Conservation (phyloP, 306 rosid genomes). For the Rosa lucieae region DNA sequence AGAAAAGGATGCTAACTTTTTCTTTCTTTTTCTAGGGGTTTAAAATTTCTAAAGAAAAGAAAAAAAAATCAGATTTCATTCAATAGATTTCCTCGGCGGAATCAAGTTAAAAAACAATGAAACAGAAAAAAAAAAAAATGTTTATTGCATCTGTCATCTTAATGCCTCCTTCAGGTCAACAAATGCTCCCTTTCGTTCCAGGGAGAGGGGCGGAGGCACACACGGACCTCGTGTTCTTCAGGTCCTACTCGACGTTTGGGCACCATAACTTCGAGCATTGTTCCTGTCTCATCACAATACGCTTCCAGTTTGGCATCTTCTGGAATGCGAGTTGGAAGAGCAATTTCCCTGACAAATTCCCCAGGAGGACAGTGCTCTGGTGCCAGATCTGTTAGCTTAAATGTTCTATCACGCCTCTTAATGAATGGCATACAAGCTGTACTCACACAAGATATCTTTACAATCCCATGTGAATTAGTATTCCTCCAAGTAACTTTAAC, state of each 20-base stretch:
- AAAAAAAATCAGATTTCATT: constrained; percentile 24
- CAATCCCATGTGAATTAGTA: constrained; percentile 49
- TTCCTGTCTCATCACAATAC: constrained; percentile 57
- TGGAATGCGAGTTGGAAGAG: constrained; percentile 60
- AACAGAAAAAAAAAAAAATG: constrained; percentile 19
- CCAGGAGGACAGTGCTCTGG: constrained; percentile 70
- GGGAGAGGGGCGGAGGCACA: constrained; percentile 55
- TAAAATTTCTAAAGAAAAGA: constrained; percentile 2
- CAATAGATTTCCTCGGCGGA: constrained; percentile 22
- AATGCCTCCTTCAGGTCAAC: constrained; percentile 44
- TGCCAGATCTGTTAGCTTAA: constrained; percentile 57
- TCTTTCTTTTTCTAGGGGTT: constrained; percentile 11
- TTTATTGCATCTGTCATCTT: constrained; percentile 20
- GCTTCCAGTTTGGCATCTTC: constrained; percentile 68
- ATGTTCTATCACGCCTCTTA: constrained; percentile 56
- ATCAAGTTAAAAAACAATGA: constrained; percentile 29
- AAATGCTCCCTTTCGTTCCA: constrained; percentile 52
- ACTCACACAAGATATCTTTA: constrained; percentile 60
- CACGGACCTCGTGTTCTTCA: constrained; percentile 65
- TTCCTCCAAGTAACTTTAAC: constrained; percentile 70
- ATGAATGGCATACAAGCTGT: constrained; percentile 51
- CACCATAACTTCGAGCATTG: constrained; percentile 57
- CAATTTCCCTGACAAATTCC: constrained; percentile 56
- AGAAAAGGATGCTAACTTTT: constrained; percentile 3
- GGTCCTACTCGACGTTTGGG: constrained; percentile 55